These are phyloP conservation scores for Heritiera littoralis DNA, from an alignment of 345 rosid genomes.

Conservation along the genomic window DNA sequence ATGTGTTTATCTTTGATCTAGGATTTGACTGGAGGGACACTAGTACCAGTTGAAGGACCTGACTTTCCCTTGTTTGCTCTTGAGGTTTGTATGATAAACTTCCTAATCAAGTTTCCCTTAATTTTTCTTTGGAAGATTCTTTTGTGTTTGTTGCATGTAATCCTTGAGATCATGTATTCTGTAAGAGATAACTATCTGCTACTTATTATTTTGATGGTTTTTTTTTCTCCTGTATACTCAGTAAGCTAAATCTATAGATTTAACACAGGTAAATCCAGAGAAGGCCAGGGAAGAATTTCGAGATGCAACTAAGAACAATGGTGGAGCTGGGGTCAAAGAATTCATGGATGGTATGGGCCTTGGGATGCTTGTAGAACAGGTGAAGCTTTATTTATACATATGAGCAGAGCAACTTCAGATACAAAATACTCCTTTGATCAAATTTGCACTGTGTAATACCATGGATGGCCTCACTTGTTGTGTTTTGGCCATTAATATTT, in stretches of 20 bases:
- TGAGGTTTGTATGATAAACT: slow-evolving; percentile 52
- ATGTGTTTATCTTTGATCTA: slow-evolving; percentile 28
- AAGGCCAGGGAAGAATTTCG: slow-evolving; percentile 95
- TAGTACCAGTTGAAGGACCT: slow-evolving; percentile 89
- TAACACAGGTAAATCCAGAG: slow-evolving; percentile 81
- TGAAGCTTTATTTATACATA: slow-evolving; percentile 27
- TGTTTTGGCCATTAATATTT: background rate
- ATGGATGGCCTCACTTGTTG: background rate
- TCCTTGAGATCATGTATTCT: slow-evolving; percentile 8
- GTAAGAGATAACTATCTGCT: slow-evolving; percentile 4
- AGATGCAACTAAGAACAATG: slow-evolving; percentile 58
- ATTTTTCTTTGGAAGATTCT: slow-evolving; percentile 21
- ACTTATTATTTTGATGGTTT: background rate
- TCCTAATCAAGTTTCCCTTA: background rate
- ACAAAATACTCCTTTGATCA: background rate
- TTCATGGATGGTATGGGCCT: slow-evolving; percentile 99
- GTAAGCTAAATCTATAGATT: slow-evolving; percentile 33
- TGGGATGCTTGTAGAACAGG: slow-evolving; percentile 92
- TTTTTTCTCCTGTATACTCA: slow-evolving; percentile 5
- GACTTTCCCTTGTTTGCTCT: slow-evolving; percentile 86
- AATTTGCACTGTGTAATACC: slow-evolving; percentile 4
- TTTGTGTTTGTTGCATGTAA: slow-evolving; percentile 13
- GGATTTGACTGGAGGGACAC: slow-evolving; percentile 91
- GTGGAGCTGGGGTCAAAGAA: slow-evolving; percentile 87
- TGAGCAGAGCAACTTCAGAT: slow-evolving; percentile 15